These are phyloP conservation scores for Solanum medicagineum DNA, from an alignment of 257 asterid species.

Conservation along the genomic window DNA sequence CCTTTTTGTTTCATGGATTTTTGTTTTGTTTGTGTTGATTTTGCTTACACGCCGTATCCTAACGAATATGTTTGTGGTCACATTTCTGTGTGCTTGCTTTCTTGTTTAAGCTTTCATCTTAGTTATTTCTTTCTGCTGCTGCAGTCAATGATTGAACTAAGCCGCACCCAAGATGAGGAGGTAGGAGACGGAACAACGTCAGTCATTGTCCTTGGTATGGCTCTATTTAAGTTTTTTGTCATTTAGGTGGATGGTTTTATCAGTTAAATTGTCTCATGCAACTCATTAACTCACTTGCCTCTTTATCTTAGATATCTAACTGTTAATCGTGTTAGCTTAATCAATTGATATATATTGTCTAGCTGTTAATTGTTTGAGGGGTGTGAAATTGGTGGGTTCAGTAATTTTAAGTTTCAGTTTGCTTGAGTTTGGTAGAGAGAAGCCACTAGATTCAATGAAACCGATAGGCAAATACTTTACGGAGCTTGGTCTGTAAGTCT, in stretches of 20 bases:
- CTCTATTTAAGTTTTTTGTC: neutral
- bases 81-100: neutral
- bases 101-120: constrained; percentile 6
- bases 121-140: constrained; percentile 3
- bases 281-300: neutral
- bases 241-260: constrained; percentile 1
- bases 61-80: neutral
- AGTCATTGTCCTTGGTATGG: constrained; percentile 88
- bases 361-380: neutral
- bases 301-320: neutral
- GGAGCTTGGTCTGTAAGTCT: neutral
- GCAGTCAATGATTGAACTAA: constrained; percentile 98
- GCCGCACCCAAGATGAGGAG: constrained; percentile 99
- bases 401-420: neutral
- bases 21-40: neutral
- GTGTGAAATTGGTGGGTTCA: neutral
- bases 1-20: neutral
- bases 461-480: neutral
- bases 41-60: neutral
- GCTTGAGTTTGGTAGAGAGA: neutral
- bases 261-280: neutral
- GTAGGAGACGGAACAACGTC: constrained; percentile 99
- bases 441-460: neutral
- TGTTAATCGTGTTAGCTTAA: neutral
- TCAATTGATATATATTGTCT: neutral